Evolutionary conservation across 176 grass and related monocot species (phyloP), one percentile per base, ranked within the genome.

Genomic region (Oryza nivara): DNA sequence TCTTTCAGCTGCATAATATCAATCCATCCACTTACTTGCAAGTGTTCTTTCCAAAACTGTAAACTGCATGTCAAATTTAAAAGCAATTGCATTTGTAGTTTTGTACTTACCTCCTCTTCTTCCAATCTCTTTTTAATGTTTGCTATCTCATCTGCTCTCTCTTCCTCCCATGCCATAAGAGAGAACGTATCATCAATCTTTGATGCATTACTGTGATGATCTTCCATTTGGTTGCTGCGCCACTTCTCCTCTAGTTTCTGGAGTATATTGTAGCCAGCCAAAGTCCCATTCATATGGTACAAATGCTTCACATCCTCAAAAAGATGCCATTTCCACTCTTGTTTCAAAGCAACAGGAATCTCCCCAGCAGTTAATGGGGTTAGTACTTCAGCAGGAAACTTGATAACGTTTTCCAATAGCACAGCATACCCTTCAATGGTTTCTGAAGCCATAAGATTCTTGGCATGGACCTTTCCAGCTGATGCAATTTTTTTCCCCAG

Each of bases 371-470:
- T 81, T 74, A 90, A 94, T 54, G 97, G 97, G 66, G 61, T 86
- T 54, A 73, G 11, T 81, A 67, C 73, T 81, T 96, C 97, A 22
- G 93, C 84, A 28, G 93, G 84, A 47, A 99, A 91, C 78, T 88
- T 91, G 77, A 99, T 78, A 49, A 86, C 56, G 63, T 96, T 96
- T 91, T 92, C 90, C 48, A 99, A 79, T 60, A 99, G 84, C 17
- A 68, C 34, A 36, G 87, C 83, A 86, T 99, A 96, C 16, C 93
- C 90, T 92, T 96, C 88, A 76, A 96, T 91, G 60, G 70, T 85
- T 88, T 96, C 86, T 43, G 85, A 85, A 41, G 97, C 88, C 91
- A 99, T 88, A 67, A 99, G 79, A 85, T 99, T 94, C 86, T 91
- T 99, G 46, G 90, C 86, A 91, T 86, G 82, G 20, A 73, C 88